These are phyloP conservation scores for Buddleja alternifolia DNA, from an alignment of 257 asterid species.

Conservation along the genomic window DNA sequence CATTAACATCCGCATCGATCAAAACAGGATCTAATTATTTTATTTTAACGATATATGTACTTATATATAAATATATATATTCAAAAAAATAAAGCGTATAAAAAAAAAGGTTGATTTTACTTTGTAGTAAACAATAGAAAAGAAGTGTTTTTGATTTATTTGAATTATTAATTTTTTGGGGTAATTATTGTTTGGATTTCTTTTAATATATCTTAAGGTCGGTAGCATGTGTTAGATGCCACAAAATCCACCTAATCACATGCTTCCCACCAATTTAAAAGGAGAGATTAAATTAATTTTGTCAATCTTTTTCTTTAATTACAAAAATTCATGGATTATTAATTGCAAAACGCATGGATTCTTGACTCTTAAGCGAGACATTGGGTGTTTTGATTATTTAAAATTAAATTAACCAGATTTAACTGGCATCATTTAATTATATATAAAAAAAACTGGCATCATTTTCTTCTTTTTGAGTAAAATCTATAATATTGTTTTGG, in stretches of 20 bases:
- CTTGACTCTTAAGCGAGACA: slow-evolving; percentile 15
- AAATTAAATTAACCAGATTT: background rate
- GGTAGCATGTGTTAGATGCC: slow-evolving; percentile 80
- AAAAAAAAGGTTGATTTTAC: slow-evolving; percentile 29
- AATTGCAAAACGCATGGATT: slow-evolving; percentile 4
- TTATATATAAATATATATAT: background rate
- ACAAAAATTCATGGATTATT: too few species aligned
- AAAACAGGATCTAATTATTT: slow-evolving; percentile 30
- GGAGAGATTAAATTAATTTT: slow-evolving; percentile 22
- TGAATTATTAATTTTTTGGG: background rate
- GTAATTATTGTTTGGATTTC: slow-evolving; percentile 32
- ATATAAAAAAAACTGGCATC: too few species aligned
- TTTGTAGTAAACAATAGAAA: slow-evolving; percentile 34
- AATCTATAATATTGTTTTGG: too few species aligned
- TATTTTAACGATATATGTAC: slow-evolving; percentile 10
- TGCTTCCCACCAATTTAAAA: slow-evolving; percentile 50
- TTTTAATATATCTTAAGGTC: slow-evolving; percentile 34
- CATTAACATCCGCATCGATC: slow-evolving; percentile 44
- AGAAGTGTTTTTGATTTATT: slow-evolving; percentile 21
- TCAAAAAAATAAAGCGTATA: background rate
- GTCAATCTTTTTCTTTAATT: slow-evolving; percentile 21
- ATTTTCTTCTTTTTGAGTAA: too few species aligned
- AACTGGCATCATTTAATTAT: too few species aligned
- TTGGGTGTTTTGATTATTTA: background rate
- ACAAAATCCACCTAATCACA: slow-evolving; percentile 77